Evolutionary conservation across 257 asterid species (phyloP).

Genomic region (Salvia hispanica): DNA sequence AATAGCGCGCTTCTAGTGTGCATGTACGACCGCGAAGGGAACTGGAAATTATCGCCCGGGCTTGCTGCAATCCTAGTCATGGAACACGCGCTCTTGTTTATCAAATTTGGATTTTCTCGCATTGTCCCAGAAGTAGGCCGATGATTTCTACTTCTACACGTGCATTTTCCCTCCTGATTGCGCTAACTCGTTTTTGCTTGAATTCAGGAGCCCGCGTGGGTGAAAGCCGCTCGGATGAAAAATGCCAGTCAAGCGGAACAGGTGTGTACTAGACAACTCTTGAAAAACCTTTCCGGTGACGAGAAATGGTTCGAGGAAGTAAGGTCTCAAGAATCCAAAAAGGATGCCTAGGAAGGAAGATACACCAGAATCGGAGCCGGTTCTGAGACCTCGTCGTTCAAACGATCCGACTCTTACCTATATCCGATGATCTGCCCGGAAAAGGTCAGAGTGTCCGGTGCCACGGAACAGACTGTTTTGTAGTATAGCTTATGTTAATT

Average conservation of each 20-base stretch:
- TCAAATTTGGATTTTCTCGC: constrained; percentile 82
- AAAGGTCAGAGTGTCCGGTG: background rate
- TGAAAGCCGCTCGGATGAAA: constrained; percentile 72
- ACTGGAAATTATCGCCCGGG: constrained; percentile 88
- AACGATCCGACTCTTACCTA: background rate
- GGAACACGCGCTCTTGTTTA: constrained; percentile 84
- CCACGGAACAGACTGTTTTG: background rate
- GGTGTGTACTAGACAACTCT: constrained; percentile 71
- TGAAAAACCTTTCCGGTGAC: constrained; percentile 69
- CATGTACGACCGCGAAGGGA: constrained; percentile 78
- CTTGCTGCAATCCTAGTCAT: constrained; percentile 83
- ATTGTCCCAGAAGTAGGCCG: constrained; percentile 79
- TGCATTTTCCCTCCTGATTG: background rate
- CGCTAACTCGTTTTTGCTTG: background rate
- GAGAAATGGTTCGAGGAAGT: constrained; percentile 44
- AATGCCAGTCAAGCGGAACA: constrained; percentile 77
- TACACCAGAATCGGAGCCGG: background rate
- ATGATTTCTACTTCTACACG: background rate
- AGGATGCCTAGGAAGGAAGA: constrained; percentile 37
- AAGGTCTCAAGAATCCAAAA: constrained; percentile 23
- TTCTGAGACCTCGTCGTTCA: background rate
- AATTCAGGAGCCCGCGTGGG: constrained; percentile 90
- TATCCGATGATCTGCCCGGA: background rate
- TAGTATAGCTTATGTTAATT: constrained; percentile 20
- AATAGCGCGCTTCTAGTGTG: constrained; percentile 81